phyloP scores from a whole-genome alignment of 2,329 filamentous ascomycete genomes.

The Neonectria faginata region DNA sequence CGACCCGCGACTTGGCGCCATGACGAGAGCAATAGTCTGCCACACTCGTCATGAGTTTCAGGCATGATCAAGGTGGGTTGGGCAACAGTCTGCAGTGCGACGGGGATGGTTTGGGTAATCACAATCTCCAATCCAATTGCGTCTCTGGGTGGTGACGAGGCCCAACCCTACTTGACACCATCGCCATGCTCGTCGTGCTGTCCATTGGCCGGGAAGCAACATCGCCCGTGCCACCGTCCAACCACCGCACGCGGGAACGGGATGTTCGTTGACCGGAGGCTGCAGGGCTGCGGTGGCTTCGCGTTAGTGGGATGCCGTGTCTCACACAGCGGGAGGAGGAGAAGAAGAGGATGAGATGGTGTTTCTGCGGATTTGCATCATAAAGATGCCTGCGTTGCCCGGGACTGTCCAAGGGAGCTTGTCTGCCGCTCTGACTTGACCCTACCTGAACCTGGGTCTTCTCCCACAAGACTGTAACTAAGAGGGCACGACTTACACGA shows the following conservation, averaged over 20 bases:
- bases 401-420: too few species aligned
- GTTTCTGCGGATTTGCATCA: not conserved
- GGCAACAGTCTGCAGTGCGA: slow-evolving; percentile 20
- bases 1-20: not conserved
- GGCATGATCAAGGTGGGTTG: slow-evolving; percentile 23
- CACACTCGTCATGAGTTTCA: not conserved
- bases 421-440: not conserved
- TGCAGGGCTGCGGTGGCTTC: slow-evolving; percentile 15
- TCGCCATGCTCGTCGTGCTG: slow-evolving; percentile 1
- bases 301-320: slow-evolving; percentile 37
- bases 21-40: not conserved
- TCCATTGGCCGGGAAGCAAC: slow-evolving; percentile 31
- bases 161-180: not conserved
- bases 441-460: not conserved
- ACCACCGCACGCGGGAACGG: slow-evolving; percentile 26
- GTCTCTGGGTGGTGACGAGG: not conserved
- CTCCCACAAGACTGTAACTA: not conserved
- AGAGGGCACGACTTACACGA: not conserved
- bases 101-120: slow-evolving; percentile 5
- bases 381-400: not conserved
- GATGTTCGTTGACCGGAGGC: not conserved
- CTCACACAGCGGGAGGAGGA: slow-evolving; percentile 26
- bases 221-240: slow-evolving; percentile 36
- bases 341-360: not conserved
- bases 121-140: too few species aligned